A percentile compares a stretch with the other conserved stretches of the same genome.
phyloP scores from a whole-genome alignment of 1,284 basidiomycete genomes.

The Cerrena zonata region DNA sequence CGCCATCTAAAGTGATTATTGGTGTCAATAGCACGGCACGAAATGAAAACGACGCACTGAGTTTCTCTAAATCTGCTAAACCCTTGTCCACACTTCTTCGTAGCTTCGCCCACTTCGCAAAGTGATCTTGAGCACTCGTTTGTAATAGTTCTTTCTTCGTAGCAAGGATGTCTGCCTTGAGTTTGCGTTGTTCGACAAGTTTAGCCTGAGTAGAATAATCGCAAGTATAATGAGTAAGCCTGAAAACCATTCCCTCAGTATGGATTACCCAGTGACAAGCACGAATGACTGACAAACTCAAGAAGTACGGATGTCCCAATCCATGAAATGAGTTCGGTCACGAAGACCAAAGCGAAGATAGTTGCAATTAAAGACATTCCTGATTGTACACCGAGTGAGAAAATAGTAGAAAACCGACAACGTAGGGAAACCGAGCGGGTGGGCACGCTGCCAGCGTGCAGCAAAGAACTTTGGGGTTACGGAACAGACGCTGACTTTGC shows the following conservation, averaged over 20 bases:
- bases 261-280: not conserved
- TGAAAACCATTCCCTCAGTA: slow-evolving; percentile 23
- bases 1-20: slow-evolving; percentile 48
- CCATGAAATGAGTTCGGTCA: slow-evolving; percentile 81
- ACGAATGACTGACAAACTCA: slow-evolving; percentile 55
- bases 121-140: slow-evolving; percentile 95
- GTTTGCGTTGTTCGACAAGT: slow-evolving; percentile 52
- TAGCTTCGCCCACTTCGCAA: slow-evolving; percentile 97
- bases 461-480: not conserved
- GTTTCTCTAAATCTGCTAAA: slow-evolving; percentile 86
- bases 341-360: slow-evolving; percentile 75
- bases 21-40: not conserved
- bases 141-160: slow-evolving; percentile 82
- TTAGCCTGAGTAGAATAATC: slow-evolving; percentile 55
- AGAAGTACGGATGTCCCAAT: slow-evolving; percentile 79
- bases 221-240: slow-evolving; percentile 67
- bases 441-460: not conserved
- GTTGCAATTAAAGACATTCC: slow-evolving; percentile 72
- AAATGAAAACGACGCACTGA: slow-evolving; percentile 57
- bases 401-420: not conserved
- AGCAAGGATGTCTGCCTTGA: slow-evolving; percentile 73
- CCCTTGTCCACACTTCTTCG: slow-evolving; percentile 88
- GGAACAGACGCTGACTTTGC: not conserved
- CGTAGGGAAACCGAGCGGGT: not conserved
- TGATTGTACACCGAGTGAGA: not conserved